Conservation (phyloP, 306 rosid species). For the Spatholobus suberectus region DNA sequence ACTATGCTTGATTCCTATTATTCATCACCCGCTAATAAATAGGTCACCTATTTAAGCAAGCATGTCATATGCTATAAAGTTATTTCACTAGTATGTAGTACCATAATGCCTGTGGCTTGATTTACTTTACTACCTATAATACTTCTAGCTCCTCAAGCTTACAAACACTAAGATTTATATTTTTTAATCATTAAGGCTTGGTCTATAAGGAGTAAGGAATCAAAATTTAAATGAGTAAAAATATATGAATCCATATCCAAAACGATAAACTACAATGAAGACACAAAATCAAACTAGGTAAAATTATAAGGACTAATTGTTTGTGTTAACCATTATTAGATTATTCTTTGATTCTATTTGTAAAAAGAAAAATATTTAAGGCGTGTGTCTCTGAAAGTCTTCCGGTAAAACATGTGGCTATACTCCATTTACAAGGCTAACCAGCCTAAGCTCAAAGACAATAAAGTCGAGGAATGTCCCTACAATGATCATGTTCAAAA, state of each 20-base stretch:
- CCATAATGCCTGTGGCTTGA: neutral
- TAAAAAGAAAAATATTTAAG: neutral
- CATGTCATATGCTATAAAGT: neutral
- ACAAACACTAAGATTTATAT: neutral
- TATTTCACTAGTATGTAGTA: neutral
- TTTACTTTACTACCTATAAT: too few species aligned
- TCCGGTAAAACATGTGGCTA: neutral
- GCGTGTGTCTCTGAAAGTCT: neutral
- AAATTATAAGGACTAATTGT: neutral
- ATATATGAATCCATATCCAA: neutral
- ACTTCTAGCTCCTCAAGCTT: neutral
- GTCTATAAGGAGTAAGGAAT: neutral
- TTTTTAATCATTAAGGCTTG: neutral
- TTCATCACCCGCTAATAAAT: neutral
- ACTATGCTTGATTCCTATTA: constrained; percentile 27
- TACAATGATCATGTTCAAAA: too few species aligned
- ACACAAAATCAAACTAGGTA: too few species aligned
- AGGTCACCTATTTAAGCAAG: neutral
- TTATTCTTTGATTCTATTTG: neutral
- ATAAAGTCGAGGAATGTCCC: neutral
- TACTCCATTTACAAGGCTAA: neutral
- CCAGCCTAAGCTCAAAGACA: neutral
- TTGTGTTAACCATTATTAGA: neutral
- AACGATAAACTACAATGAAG: neutral
- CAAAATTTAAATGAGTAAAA: neutral